A percentile compares a stretch with the other conserved stretches of the same genome.
Conservation (phyloP, 345 rosid genomes). For the Dovyalis caffra region DNA sequence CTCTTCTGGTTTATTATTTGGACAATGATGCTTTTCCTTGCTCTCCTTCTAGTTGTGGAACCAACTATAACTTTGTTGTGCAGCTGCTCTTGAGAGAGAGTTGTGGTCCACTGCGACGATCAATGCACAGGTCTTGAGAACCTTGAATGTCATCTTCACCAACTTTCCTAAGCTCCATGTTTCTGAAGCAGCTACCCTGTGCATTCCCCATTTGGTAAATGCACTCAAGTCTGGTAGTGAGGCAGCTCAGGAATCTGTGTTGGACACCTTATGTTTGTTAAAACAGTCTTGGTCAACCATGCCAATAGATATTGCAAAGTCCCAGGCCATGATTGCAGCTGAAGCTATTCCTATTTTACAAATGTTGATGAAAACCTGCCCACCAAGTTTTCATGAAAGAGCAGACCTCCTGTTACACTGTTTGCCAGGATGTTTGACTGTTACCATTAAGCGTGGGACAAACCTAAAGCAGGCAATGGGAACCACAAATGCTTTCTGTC, state of each 20-base stretch:
- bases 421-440: conserved; percentile 86
- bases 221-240: conserved; percentile 78
- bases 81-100: conserved; percentile 95
- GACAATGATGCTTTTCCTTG: background rate
- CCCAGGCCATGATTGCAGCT: conserved; percentile 82
- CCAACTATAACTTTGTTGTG: conserved; percentile 19
- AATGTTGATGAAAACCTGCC: conserved; percentile 76
- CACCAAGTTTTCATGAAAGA: conserved; percentile 79
- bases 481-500: conserved; percentile 79
- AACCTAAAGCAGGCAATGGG: conserved; percentile 84
- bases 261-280: conserved; percentile 74
- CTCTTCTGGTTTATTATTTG: background rate
- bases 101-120: conserved; percentile 72
- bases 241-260: conserved; percentile 66
- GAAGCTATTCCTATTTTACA: conserved; percentile 85
- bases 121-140: conserved; percentile 72
- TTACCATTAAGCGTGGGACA: conserved; percentile 71
- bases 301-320: conserved; percentile 70
- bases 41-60: background rate
- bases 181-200: conserved; percentile 87
- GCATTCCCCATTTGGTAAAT: conserved; percentile 79
- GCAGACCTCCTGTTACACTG: conserved; percentile 85
- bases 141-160: conserved; percentile 70
- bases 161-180: conserved; percentile 82
- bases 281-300: conserved; percentile 79